A percentile compares a stretch with the other conserved stretches of the same genome.
phyloP scores from a whole-genome alignment of 2,329 filamentous ascomycete species.

The Sclerotinia nivalis region DNA sequence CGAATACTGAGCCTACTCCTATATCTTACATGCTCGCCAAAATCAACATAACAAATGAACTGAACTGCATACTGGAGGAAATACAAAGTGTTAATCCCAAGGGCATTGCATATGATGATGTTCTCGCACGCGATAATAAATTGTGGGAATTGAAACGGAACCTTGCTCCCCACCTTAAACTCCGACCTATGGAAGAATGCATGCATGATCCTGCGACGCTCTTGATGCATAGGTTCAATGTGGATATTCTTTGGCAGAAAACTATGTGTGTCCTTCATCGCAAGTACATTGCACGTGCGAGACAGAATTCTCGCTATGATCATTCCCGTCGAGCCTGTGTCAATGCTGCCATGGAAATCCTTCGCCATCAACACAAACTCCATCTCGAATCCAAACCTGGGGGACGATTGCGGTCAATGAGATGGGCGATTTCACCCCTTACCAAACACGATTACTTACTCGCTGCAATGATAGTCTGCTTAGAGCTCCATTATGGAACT shows the following conservation, averaged over 20 bases:
- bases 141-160: constrained; percentile 63
- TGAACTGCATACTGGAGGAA: constrained; percentile 71
- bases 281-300: constrained; percentile 77
- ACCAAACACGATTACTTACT: constrained; percentile 80
- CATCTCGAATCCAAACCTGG: constrained; percentile 71
- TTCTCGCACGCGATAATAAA: constrained; percentile 61
- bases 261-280: constrained; percentile 86
- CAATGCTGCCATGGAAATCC: constrained; percentile 79
- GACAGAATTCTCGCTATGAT: constrained; percentile 76
- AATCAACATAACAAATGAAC: constrained; percentile 59
- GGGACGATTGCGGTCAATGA: constrained; percentile 70
- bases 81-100: constrained; percentile 56
- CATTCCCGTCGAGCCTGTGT: constrained; percentile 84
- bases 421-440: constrained; percentile 77
- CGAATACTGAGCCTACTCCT: constrained; percentile 69
- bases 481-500: constrained; percentile 76
- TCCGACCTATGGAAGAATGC: constrained; percentile 72
- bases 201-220: constrained; percentile 79
- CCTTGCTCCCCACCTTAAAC: constrained; percentile 76
- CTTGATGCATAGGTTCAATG: constrained; percentile 79
- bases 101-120: constrained; percentile 62
- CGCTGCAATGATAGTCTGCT: constrained; percentile 78
- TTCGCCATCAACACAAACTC: constrained; percentile 75
- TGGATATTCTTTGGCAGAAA: constrained; percentile 86
- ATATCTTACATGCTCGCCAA: constrained; percentile 80